Evolutionary conservation across 257 asterid species (phyloP), one percentile per base, ranked within the genome.

Genomic region (Schizonepeta tenuifolia): DNA sequence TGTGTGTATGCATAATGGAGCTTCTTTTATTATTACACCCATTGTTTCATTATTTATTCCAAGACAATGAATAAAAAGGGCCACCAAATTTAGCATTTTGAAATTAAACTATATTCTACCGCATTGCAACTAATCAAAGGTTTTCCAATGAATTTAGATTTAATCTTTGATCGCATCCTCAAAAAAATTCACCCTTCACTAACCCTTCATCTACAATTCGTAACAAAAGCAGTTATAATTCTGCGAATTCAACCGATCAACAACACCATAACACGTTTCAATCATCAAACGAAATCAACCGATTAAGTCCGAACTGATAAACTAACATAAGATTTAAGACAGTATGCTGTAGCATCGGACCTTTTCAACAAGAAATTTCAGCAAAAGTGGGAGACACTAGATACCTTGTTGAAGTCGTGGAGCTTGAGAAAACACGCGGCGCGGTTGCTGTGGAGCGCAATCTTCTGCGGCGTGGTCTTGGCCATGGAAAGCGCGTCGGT

Each of bases 371-470:
- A 51, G n/a, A 0, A 47, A 49, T 21, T 41, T n/a, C n/a, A 76
- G 44, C 61, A 9, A 2, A 72, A 63, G 36, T 0, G 3, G 43
- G 15, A 38, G 26, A 40, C 6, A 94, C 90, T 15, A 49, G 43
- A 33, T 18, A 95, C 99, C 99, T 87, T 88, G 62, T 74, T 82
- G 86, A 95, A 95, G 75, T 81, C 83, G 71, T 88, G 97, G 75
- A 95, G 98, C 77, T 90, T 90, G 70, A 95, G 86, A 75, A 68
- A 90, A 81, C 99, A 95, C 61, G 99, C 99, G 76, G 99, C 99
- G 12, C 98, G 96, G 75, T 95, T 95, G 82, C 99, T 95, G 78
- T 95, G 99, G 54, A 95, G 95, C 22, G 99, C 99, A 72, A 95
- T 90, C 84, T 77, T 87, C 78, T 92, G 99, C 59, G 95, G 90